phyloP scores from a whole-genome alignment of 345 rosid species.

The Streptanthus diversifolius region DNA sequence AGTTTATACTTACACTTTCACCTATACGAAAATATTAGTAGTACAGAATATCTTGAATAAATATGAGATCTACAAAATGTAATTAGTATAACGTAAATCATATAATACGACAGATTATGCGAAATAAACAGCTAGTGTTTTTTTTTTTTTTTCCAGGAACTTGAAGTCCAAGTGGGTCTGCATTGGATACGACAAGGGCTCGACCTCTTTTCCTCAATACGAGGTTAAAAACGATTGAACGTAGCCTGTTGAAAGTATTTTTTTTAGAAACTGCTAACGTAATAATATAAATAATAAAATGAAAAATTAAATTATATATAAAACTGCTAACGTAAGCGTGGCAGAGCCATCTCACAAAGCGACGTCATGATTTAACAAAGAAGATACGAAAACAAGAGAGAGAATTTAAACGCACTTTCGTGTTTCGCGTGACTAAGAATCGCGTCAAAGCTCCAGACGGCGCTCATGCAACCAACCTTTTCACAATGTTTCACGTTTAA shows the following conservation, averaged over 20 bases:
- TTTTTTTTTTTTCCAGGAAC: not conserved
- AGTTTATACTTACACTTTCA: not conserved
- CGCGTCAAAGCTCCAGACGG: conserved; percentile 25
- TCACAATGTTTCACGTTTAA: not conserved
- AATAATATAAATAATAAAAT: not conserved
- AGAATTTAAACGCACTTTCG: not conserved
- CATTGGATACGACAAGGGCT: not conserved
- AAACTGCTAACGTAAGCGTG: not conserved
- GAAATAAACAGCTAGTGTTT: not conserved
- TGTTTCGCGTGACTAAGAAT: not conserved
- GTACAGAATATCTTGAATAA: too few species aligned
- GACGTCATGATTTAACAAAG: not conserved
- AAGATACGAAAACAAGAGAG: not conserved
- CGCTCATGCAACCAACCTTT: conserved; percentile 19
- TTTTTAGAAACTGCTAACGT: not conserved
- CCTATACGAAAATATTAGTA: too few species aligned
- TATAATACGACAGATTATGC: not conserved
- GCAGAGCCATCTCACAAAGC: not conserved
- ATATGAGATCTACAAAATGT: not conserved
- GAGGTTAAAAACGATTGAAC: not conserved
- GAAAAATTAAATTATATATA: not conserved
- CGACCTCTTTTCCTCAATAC: not conserved
- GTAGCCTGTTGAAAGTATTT: not conserved
- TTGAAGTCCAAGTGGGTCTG: not conserved
- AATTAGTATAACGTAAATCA: not conserved